Evolutionary conservation across 169 alveolate genomes (phyloP), one percentile per base, ranked within the genome.

Genomic region (Theileria orientalis): DNA sequence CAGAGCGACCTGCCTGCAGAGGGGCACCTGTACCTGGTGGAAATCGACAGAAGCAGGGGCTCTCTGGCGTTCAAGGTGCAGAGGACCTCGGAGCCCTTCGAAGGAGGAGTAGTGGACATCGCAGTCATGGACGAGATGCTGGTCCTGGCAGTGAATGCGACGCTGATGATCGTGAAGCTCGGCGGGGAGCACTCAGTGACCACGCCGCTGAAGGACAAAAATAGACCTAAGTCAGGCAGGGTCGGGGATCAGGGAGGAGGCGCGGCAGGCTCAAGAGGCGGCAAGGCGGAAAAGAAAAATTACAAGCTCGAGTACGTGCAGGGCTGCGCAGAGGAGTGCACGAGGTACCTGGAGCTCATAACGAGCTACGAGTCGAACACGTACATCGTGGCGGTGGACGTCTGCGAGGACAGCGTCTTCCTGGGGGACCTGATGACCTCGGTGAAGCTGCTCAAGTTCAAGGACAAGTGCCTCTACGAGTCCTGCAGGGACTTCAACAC

Each of bases 401-500:
- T 72, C 3, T 25, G 51, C 54, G 47, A 79, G 56, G 83, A 79
- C 52, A 51, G 35, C n/a, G 51, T 79, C 1, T 72, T 79, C 9
- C 69, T 70, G 13, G 87, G 83, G 3, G 87, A 79, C 37, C 49
- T 79, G 21, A 59, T 79, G 70, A 79, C 68, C 61, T 79, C 87
- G 8, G 73, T 64, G 40, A 74, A 74, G 25, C 44, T 79, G 64
- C 76, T 79, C 3, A 64, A 57, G 46, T 71, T 70, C 75, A 46
- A 33, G 14, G 77, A 74, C 40, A 79, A 60, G 41, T 35, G 63
- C 29, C 52, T 79, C 29, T 33, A 44, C 6, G 87, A 79, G 46
- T 14, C 60, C 0, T 59, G 83, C 68, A 79, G 75, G 56, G 87
- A 79, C 61, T 79, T 79, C 61, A 79, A 79, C 69, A 42, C 75